Conservation (phyloP, 2,329 filamentous ascomycete species). For the Cordyceps tenuipes region DNA sequence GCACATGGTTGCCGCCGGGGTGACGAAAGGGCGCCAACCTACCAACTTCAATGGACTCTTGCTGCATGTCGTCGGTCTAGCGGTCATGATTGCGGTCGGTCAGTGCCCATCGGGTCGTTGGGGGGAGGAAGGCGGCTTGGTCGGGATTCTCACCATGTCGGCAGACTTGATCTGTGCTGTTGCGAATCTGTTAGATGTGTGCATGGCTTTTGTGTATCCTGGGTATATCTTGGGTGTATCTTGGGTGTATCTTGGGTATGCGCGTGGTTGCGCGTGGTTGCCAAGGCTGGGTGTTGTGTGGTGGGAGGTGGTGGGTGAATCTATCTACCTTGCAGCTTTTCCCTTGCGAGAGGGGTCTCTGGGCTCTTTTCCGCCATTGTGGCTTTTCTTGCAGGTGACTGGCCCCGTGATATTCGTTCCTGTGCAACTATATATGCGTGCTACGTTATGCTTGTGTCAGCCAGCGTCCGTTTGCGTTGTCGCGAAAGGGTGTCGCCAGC, state of each 20-base stretch:
- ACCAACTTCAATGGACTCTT: slow-evolving; percentile 94
- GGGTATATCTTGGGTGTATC: no score
- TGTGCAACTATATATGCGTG: background rate
- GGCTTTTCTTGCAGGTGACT: background rate
- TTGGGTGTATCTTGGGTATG: background rate
- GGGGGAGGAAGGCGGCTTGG: slow-evolving; percentile 20
- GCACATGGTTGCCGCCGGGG: background rate
- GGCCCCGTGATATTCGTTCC: background rate
- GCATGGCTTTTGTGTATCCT: background rate
- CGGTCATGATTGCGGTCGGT: slow-evolving; percentile 16
- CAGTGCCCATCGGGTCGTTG: slow-evolving; percentile 18
- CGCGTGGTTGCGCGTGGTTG: background rate
- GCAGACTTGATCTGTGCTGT: slow-evolving; percentile 94
- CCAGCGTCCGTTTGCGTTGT: background rate
- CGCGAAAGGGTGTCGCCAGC: background rate
- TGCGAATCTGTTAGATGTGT: background rate
- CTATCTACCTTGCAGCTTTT: slow-evolving; percentile 70
- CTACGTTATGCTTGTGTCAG: background rate
- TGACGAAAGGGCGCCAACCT: slow-evolving; percentile 18
- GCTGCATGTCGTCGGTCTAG: slow-evolving; percentile 94
- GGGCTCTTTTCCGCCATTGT: slow-evolving; percentile 33
- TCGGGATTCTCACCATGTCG: slow-evolving; percentile 67
- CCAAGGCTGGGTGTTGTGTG: background rate
- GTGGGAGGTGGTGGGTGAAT: background rate
- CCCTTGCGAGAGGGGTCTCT: slow-evolving; percentile 46